A percentile compares a stretch with the other conserved stretches of the same genome.
phyloP scores from a whole-genome alignment of 2,329 filamentous ascomycete species.

The Xylaria hypoxylon region DNA sequence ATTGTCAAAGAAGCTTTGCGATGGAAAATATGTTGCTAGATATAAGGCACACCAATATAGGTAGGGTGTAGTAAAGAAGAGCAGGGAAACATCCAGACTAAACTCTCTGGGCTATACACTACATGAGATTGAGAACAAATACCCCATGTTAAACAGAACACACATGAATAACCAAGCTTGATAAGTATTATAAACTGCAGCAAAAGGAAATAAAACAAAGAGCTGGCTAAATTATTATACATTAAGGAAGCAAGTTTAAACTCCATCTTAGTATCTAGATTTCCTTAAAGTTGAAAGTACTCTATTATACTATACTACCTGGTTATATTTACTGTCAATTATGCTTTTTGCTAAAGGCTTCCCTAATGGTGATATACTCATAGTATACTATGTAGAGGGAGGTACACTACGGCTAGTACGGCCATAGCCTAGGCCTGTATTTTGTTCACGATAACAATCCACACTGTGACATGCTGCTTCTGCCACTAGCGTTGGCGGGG shows the following conservation, averaged over 20 bases:
- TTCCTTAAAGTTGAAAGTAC: too few species aligned
- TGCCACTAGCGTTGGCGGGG: not conserved
- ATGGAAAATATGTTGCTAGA: not conserved
- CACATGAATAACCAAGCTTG: not conserved
- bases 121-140: not conserved
- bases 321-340: not conserved
- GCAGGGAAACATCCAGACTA: not conserved
- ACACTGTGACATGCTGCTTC: conserved; percentile 10
- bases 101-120: not conserved
- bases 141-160: not conserved
- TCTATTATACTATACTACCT: not conserved
- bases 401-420: not conserved
- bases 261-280: too few species aligned
- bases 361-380: not conserved
- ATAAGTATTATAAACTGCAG: not conserved
- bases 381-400: too few species aligned
- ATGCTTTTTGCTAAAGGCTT: not conserved
- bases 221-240: too few species aligned
- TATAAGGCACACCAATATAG: not conserved
- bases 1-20: not conserved
- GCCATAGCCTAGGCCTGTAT: not conserved
- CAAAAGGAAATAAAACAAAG: not conserved
- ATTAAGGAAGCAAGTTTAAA: too few species aligned
- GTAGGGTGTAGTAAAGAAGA: too few species aligned
- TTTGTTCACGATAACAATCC: not conserved